Conservation (phyloP, 148 eudicot species). For the Chenopodium album region DNA sequence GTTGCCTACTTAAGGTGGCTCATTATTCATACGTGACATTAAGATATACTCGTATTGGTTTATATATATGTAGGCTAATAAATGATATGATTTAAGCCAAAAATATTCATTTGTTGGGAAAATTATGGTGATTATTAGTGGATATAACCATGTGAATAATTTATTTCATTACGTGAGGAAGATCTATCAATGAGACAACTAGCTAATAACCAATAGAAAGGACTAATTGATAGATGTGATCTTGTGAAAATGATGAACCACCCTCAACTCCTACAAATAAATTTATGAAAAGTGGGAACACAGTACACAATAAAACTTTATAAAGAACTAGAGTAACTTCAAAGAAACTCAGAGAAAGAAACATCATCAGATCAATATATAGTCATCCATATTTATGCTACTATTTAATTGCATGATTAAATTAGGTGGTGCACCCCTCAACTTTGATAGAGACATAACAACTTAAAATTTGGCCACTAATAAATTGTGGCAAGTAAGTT, state of each 20-base stretch:
- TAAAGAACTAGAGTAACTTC: slow-evolving; percentile 24
- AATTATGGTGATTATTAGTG: no score
- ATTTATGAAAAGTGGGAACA: background rate
- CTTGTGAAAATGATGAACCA: slow-evolving; percentile 23
- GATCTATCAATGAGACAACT: no score
- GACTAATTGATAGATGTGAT: background rate
- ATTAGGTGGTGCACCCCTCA: slow-evolving; percentile 26
- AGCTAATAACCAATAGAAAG: no score
- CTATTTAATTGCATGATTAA: slow-evolving; percentile 16
- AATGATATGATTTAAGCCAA: no score
- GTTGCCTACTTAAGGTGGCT: no score
- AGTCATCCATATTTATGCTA: background rate
- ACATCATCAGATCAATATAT: slow-evolving; percentile 15
- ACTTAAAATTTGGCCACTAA: background rate
- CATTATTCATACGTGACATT: no score
- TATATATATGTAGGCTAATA: no score
- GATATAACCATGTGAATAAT: no score
- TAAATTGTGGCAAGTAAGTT: background rate
- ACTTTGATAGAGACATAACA: slow-evolving; percentile 20
- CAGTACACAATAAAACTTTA: background rate
- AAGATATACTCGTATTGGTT: no score
- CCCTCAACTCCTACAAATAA: background rate
- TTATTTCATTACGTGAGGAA: no score
- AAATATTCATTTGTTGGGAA: no score
- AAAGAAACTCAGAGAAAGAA: slow-evolving; percentile 27